phyloP scores from a whole-genome alignment of 768 basidiomycete genomes.

The Agrocybe praecox region DNA sequence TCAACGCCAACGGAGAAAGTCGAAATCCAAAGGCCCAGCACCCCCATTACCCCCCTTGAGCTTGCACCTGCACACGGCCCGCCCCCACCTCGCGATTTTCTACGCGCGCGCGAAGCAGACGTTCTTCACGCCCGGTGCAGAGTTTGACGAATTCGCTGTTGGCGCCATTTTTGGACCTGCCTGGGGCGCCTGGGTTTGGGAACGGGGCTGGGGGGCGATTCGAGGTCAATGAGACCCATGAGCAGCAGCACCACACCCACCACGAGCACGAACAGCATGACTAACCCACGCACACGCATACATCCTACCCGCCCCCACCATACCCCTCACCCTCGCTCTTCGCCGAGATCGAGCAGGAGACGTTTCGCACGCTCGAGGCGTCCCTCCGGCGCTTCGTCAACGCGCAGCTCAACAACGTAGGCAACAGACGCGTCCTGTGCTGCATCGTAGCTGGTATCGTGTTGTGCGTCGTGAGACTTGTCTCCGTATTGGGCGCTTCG shows the following conservation, averaged over 20 bases:
- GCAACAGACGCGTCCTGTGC: conserved; percentile 68
- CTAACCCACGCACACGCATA: conserved; percentile 23
- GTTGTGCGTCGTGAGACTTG: conserved; percentile 46
- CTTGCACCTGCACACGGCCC: conserved; percentile 40
- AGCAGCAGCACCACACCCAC: neutral
- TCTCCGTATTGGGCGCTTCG: conserved; percentile 50
- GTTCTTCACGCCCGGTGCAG: conserved; percentile 72
- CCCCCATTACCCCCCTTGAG: too few relatives aligned
- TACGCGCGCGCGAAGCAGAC: conserved; percentile 81
- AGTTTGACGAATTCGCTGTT: conserved; percentile 70
- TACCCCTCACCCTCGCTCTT: conserved; percentile 58
- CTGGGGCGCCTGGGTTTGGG: too few relatives aligned
- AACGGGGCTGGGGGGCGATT: too few relatives aligned
- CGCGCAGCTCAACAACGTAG: conserved; percentile 73
- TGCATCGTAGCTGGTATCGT: conserved; percentile 67
- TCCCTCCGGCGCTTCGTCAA: conserved; percentile 68
- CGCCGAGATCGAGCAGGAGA: conserved; percentile 57
- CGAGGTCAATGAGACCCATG: too few relatives aligned
- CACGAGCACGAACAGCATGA: neutral
- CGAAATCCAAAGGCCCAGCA: conserved; percentile 29
- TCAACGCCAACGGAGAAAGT: conserved; percentile 1
- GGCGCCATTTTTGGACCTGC: conserved; percentile 51
- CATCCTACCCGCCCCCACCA: conserved; percentile 53
- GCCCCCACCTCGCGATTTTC: conserved; percentile 66
- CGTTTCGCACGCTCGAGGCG: conserved; percentile 58